Evolutionary conservation across 257 asterid genomes (phyloP), one percentile per base, ranked within the genome.

Genomic region (Verbascum thapsus): DNA sequence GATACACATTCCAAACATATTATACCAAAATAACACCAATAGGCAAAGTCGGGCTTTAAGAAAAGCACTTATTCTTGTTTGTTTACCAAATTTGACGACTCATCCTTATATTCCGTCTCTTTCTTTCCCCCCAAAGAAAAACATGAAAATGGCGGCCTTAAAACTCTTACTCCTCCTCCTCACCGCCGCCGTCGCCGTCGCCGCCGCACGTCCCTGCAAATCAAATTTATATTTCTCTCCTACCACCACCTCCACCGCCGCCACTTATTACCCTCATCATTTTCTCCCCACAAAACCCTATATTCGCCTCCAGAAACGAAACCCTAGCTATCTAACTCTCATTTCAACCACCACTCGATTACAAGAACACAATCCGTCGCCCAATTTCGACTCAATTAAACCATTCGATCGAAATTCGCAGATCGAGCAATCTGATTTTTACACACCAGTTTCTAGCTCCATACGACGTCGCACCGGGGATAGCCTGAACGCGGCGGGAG

Each of bases 131-230:
- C 7, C 42, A 7, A 8, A 38, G 7, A 51, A 23, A 58, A 52
- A 9, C 10, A 13, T 44, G 38, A 66, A 10, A 67, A 80, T 85
- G 88, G 83, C 89, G 71, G 65, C 76, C 58, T 17, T 70, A 1
- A 11, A 63, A 45, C 59, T 80, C 22, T 56, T 70, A 0, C 48
- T 68, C 49, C 61, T 76, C 68, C 26, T 77, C 53, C 17, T 74
- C 76, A 19, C 64, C 52, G 63, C 77, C 67, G 13, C 50, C 13
- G 67, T 71, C 69, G 66, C 73, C 76, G 48, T 79, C 23, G 79
- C 79, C 77, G 13, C 74, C 41, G 83, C 80, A 23, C 80, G 91
- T 18, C 95, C 92, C 42, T 87, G 90, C 75, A 87, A 87, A 70
- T 84, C 88, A 32, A 68, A 84, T 26, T 84, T 84, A 76, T 82